Evolutionary conservation across 768 basidiomycete genomes (phyloP), one percentile per base, ranked within the genome.

Genomic region (Lactarius psammicola): DNA sequence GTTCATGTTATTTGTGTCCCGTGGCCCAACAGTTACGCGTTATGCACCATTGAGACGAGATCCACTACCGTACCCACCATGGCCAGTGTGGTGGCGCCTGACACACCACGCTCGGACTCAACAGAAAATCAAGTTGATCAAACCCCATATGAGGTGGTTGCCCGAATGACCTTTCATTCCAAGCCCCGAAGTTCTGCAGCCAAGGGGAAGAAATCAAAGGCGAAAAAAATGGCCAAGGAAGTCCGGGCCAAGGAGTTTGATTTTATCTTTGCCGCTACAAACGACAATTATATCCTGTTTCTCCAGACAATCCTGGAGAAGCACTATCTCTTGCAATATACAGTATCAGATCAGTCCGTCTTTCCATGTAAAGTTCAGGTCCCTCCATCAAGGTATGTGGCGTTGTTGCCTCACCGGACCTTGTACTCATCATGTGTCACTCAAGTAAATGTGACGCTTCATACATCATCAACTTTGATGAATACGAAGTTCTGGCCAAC

Each of bases 221-320:
- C 44, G 4, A 46, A 46, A 6, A n/a, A 46, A 0, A n/a, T n/a
- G n/a, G n/a, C n/a, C n/a, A 10, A 46, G n/a, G n/a, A n/a, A n/a
- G n/a, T n/a, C n/a, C n/a, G 44, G n/a, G 44, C 44, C 11, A 46
- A 46, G 3, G 44, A 46, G 1, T 46, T 46, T 10, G 10, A 7
- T 0, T 11, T 10, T 1, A 10, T 0, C 17, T 23, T 46, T 2
- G n/a, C 18, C 0, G 3, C 3, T 2, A 6, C 44, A 0, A 4
- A 23, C 0, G 2, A 10, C 8, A 46, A 46, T 4, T 46, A 46
- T 4, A 3, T 44, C 6, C 8, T 0, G 10, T 46, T 46, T n/a
- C 44, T 46, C 44, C 44, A 46, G n/a, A n/a, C n/a, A 4, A 46
- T 46, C 3, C n/a, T 46, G 9, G n/a, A 46, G 7, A 46, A 46